These are phyloP conservation scores for Dittrichia graveolens DNA, from an alignment of 129 eudicot genomes.

Conservation along the genomic window DNA sequence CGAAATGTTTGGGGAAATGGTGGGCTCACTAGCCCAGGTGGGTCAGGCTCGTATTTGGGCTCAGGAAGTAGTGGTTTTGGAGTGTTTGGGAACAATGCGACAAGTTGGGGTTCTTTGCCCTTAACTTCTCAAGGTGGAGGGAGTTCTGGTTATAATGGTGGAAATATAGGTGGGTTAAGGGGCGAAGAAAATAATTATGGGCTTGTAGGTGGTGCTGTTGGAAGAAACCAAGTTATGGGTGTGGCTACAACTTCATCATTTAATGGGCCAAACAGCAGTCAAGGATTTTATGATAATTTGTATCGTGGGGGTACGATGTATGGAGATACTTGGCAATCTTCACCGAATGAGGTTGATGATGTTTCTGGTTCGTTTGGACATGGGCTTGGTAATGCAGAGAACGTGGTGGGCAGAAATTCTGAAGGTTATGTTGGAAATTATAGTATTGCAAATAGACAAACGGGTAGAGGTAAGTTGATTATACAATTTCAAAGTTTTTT, in stretches of 20 bases:
- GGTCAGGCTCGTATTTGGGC: constrained; percentile 54
- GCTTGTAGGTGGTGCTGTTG: constrained; percentile 50
- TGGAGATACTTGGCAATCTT: constrained; percentile 75
- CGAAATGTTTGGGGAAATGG: constrained; percentile 71
- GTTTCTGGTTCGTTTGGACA: constrained; percentile 58
- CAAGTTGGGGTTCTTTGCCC: constrained; percentile 60
- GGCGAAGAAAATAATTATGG: constrained; percentile 53
- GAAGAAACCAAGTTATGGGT: constrained; percentile 49
- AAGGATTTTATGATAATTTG: constrained; percentile 57
- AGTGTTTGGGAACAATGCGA: constrained; percentile 62
- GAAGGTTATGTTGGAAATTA: constrained; percentile 69
- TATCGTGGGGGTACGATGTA: constrained; percentile 55
- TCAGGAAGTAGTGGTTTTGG: constrained; percentile 67
- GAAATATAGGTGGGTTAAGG: constrained; percentile 56
- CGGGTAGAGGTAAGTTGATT: constrained; percentile 62
- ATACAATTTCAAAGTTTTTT: constrained; percentile 1
- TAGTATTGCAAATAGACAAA: constrained; percentile 69
- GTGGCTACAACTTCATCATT: constrained; percentile 40
- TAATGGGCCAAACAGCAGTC: constrained; percentile 47
- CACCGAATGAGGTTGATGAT: constrained; percentile 55
- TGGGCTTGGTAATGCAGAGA: constrained; percentile 59
- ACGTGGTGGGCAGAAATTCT: constrained; percentile 51
- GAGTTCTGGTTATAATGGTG: constrained; percentile 49
- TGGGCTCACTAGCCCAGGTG: constrained; percentile 44
- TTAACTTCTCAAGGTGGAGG: constrained; percentile 51